Evolutionary conservation across 805 yeast genomes (phyloP).

Genomic region (Schwanniomyces polymorphus): DNA sequence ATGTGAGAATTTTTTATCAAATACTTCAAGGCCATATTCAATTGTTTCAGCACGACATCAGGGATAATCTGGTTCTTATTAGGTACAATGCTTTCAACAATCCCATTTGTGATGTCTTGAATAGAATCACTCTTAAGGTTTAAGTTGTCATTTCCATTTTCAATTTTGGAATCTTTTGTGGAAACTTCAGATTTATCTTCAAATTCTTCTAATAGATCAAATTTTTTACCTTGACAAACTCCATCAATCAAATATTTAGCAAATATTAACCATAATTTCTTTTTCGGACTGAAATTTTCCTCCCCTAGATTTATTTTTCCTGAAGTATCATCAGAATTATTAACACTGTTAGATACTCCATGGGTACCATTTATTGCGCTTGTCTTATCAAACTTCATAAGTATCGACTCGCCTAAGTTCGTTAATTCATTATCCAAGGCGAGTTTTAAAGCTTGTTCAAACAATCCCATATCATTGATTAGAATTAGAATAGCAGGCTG

Average conservation of each 20-base stretch:
- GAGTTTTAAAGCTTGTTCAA: slow-evolving; percentile 77
- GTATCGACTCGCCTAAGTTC: slow-evolving; percentile 48
- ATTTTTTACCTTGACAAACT: slow-evolving; percentile 19
- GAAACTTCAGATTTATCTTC: slow-evolving; percentile 8
- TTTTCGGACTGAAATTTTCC: slow-evolving; percentile 46
- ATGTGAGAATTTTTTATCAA: slow-evolving; percentile 25
- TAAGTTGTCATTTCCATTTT: slow-evolving; percentile 1
- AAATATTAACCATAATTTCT: slow-evolving; percentile 72
- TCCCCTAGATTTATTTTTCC: slow-evolving; percentile 35
- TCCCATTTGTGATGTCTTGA: slow-evolving; percentile 11
- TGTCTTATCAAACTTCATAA: slow-evolving; percentile 30
- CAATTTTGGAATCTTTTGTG: neutral
- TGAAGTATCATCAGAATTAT: slow-evolving; percentile 46
- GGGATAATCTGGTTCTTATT: neutral
- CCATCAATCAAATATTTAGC: slow-evolving; percentile 48
- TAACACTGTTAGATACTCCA: neutral
- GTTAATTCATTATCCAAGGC: slow-evolving; percentile 64
- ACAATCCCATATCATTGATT: slow-evolving; percentile 60
- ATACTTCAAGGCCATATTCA: slow-evolving; percentile 29
- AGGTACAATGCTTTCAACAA: slow-evolving; percentile 5
- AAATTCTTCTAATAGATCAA: slow-evolving; percentile 13
- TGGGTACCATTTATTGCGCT: slow-evolving; percentile 7
- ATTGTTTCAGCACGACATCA: slow-evolving; percentile 7
- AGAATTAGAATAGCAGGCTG: slow-evolving; percentile 75
- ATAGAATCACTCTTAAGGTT: slow-evolving; percentile 2